A percentile compares a stretch with the other conserved stretches of the same genome.
These are phyloP conservation scores for Paraconiothyrium sp. DNA, from an alignment of 2,329 filamentous ascomycete species.

Conservation along the genomic window DNA sequence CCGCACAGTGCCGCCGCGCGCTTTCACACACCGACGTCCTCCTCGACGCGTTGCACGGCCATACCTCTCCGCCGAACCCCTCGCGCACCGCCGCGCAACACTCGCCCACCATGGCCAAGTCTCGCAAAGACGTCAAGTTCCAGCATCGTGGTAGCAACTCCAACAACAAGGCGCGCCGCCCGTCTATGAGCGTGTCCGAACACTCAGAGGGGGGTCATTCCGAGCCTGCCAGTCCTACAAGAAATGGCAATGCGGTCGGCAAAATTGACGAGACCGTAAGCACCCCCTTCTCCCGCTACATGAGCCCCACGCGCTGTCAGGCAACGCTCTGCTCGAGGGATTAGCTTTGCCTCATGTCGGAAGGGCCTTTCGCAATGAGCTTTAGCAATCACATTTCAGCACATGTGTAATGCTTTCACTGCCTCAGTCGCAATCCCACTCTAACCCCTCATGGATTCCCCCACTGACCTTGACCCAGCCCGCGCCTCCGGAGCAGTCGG, in stretches of 20 bases:
- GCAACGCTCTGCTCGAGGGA: not conserved
- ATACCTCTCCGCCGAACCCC: not conserved
- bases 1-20: constrained; percentile 9
- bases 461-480: constrained; percentile 40
- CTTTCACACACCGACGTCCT: not conserved
- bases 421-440: not conserved
- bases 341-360: constrained; percentile 12
- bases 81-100: constrained; percentile 17
- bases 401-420: not conserved
- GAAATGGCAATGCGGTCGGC: constrained; percentile 49
- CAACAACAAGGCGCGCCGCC: constrained; percentile 62
- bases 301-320: not conserved
- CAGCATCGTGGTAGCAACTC: constrained; percentile 59
- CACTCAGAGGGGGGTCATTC: constrained; percentile 67
- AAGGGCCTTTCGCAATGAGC: not conserved
- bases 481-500: constrained; percentile 61
- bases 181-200: constrained; percentile 77
- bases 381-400: not conserved
- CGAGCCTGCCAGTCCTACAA: constrained; percentile 60
- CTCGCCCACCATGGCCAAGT: constrained; percentile 42
- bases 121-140: constrained; percentile 69
- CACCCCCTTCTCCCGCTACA: constrained; percentile 9
- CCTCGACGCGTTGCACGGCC: not conserved
- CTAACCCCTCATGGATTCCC: constrained; percentile 7
- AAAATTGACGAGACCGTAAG: constrained; percentile 29